Evolutionary conservation across 2,329 filamentous ascomycete genomes (phyloP), one percentile per base, ranked within the genome.

Genomic region (Aspergillus unguis): DNA sequence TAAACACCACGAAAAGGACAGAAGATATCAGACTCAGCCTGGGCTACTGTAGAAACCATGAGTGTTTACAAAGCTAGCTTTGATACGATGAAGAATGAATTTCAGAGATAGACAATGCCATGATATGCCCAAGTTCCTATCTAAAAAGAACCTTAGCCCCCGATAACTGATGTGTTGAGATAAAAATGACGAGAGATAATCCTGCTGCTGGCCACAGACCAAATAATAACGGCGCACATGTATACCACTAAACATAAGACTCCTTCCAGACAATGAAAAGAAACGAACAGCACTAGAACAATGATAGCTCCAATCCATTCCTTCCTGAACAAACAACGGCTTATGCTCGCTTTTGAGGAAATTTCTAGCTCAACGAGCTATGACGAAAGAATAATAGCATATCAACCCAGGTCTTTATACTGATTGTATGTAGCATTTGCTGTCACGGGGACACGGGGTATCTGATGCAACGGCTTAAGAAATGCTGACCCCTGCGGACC

Each of bases 241-340:
- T 50, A 55, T 57, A 56, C 54, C 54, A 51, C 57, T 48, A 58
- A 50, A 45, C 57, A 56, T 54, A 54, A 54, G 25, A 40, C 42
- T 55, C 52, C 47, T 29, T 36, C 23, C 28, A 11, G 42, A 35
- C 40, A 43, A 50, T 35, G 27, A 50, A 10, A 49, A 40, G 47
- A 41, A 23, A 48, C 45, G 51, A 51, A 51, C 38, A 42, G 11
- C 26, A 31, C 37, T 17, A 50, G 4, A 47, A 42, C 32, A 48
- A 40, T 27, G 28, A 44, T 29, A 46, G 41, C 31, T 53, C 29
- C 40, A 27, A 52, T 33, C 23, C 23, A 27, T 42, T 46, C 38
- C 26, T 37, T 41, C 37, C 38, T 17, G 17, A 17, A 47, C 50
- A 10, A 37, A 35, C 32, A 45, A 46, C 29, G 29, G 29, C 31